These are phyloP conservation scores for Penicillium aurantiogriseum DNA, from an alignment of 2,329 filamentous ascomycete species.

Conservation along the genomic window DNA sequence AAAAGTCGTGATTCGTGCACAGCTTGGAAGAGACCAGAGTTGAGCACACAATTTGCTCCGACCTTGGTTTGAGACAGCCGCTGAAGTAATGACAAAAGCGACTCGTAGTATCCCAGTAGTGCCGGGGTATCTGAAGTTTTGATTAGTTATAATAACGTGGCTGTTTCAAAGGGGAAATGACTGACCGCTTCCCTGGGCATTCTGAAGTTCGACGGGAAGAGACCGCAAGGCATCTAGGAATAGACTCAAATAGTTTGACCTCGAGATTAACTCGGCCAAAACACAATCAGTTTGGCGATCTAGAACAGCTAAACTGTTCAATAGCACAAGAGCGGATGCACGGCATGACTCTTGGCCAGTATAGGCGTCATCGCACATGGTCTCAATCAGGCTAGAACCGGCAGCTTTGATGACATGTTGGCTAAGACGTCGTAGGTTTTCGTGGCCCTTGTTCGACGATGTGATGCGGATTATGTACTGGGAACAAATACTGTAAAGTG, in stretches of 20 bases:
- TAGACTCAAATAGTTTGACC: slow-evolving; percentile 86
- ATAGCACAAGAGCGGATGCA: slow-evolving; percentile 79
- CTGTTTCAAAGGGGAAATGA: neutral
- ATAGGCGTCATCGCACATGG: slow-evolving; percentile 90
- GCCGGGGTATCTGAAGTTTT: slow-evolving; percentile 50
- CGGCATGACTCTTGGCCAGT: slow-evolving; percentile 78
- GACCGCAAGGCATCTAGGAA: slow-evolving; percentile 82
- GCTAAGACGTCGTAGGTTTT: slow-evolving; percentile 50
- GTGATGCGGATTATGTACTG: slow-evolving; percentile 73
- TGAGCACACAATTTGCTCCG: slow-evolving; percentile 85
- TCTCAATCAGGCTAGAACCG: slow-evolving; percentile 77
- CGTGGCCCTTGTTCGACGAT: slow-evolving; percentile 50
- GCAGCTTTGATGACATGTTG: slow-evolving; percentile 73
- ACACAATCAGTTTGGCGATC: slow-evolving; percentile 69
- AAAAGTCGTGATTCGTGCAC: slow-evolving; percentile 84
- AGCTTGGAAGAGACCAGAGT: slow-evolving; percentile 80
- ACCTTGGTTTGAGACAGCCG: slow-evolving; percentile 77
- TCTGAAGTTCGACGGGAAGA: slow-evolving; percentile 70
- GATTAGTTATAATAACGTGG: slow-evolving; percentile 2
- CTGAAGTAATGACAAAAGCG: slow-evolving; percentile 77
- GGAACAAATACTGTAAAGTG: slow-evolving; percentile 90
- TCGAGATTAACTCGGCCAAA: slow-evolving; percentile 75
- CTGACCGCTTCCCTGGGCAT: slow-evolving; percentile 58
- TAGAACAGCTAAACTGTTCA: slow-evolving; percentile 73
- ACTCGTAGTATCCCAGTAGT: slow-evolving; percentile 63